Percentiles rank a stretch among this genome's conserved stretches.
phyloP scores from a whole-genome alignment of 2,329 filamentous ascomycete genomes.

The Diplocarpon mali region DNA sequence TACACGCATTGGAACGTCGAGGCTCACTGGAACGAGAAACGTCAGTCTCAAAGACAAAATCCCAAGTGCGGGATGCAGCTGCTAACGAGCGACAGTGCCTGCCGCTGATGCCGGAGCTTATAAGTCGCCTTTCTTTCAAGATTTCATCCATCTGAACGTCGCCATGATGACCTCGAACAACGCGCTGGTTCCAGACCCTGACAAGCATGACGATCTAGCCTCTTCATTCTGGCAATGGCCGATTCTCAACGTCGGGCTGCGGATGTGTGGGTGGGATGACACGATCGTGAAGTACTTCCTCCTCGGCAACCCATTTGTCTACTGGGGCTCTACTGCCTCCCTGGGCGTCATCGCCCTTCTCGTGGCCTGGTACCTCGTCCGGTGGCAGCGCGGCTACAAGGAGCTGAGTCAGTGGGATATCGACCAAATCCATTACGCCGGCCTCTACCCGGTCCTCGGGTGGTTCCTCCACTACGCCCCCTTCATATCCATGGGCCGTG shows the following conservation, averaged over 20 bases:
- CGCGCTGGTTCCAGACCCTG: constrained; percentile 89
- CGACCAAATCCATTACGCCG: constrained; percentile 90
- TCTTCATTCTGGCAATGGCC: constrained; percentile 99
- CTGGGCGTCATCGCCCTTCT: constrained; percentile 63
- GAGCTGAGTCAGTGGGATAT: constrained; percentile 73
- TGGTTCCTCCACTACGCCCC: constrained; percentile 97
- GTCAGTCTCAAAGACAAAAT: constrained; percentile 44
- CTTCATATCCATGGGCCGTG: constrained; percentile 94
- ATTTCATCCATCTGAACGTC: constrained; percentile 96
- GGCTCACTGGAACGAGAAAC: constrained; percentile 83
- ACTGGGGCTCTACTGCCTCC: constrained; percentile 83
- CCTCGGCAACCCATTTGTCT: constrained; percentile 89
- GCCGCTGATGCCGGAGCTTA: constrained; percentile 82
- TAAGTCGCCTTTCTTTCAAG: constrained; percentile 93
- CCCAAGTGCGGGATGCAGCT: not conserved
- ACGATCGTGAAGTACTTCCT: constrained; percentile 96
- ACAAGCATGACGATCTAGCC: constrained; percentile 97
- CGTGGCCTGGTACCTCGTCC: constrained; percentile 73
- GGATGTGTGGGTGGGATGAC: constrained; percentile 98
- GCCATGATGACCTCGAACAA: constrained; percentile 99
- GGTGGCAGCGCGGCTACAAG: constrained; percentile 90
- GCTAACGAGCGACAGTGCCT: constrained; percentile 52
- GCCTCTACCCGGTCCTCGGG: constrained; percentile 79
- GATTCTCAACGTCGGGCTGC: constrained; percentile 83
- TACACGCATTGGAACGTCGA: constrained; percentile 99